Base-by-base conservation (phyloP, 2,329 filamentous ascomycete genomes). In the Exophiala xenobiotica region DNA sequence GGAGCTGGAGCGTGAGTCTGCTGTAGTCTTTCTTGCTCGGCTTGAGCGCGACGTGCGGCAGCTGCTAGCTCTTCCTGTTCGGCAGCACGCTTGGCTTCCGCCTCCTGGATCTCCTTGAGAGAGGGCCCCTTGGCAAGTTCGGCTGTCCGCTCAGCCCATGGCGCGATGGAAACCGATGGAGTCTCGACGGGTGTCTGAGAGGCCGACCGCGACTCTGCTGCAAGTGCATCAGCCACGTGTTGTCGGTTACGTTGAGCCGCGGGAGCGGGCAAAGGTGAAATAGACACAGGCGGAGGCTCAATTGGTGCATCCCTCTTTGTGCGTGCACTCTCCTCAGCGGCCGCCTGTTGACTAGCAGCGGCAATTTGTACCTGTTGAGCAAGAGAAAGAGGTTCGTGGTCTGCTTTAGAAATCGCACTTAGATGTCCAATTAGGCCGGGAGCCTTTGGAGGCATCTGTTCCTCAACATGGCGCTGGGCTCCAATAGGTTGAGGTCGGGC, bases 21-120 rank as follows among this genome's bases (percentile, higher is more conserved):
- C 14, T 50, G 43, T 29, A 54, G 18, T 73, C 85, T 72, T 65
- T 97, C 92, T 66, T 89, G 88, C 70, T 97, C 90, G 7, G 89
- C 81, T 51, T 72, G 70, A 20, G 85, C 85, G 61, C 87, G 88
- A 61, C 91, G 87, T 54, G 86, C 80, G 35, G 88, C 86, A 27
- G 85, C 84, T 12, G 88, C 90, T 47, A 83, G 74, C 65, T 93
- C 90, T 65, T 97, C 92, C 9, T 83, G 85, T 71, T 95, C 88
- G 45, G 92, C 92, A 8, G 91, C 91, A 68, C 93, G 95, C 65
- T 87, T 89, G 27, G 92, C 92, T 69, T 99, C 93, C 3, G 89
- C 86, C 69, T 96, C 92, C 68, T 99, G 93, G 19, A 99, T 99
- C 66, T 99, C 91, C 72, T 90, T 95, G 57, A 99, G 75, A 54